Evolutionary conservation across 2,329 filamentous ascomycete genomes (phyloP).

Genomic region (Achaetomium macrosporum): DNA sequence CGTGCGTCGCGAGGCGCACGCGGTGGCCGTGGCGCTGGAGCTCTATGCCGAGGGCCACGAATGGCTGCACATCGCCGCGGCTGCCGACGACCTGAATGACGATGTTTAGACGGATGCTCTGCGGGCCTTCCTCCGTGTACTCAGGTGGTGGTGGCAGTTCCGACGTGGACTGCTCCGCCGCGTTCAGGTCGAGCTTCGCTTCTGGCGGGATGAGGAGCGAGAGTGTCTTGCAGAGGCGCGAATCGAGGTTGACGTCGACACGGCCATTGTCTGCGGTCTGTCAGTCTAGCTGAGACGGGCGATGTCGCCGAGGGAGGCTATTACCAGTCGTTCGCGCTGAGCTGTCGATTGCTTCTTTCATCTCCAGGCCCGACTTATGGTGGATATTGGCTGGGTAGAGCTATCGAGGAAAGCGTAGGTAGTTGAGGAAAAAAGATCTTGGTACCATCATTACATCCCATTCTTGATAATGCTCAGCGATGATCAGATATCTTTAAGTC

Average conservation of each 20-base stretch:
- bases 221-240: background rate
- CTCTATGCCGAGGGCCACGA: slow-evolving; percentile 61
- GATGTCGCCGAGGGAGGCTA: no score
- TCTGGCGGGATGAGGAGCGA: background rate
- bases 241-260: background rate
- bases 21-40: slow-evolving; percentile 62
- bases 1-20: slow-evolving; percentile 66
- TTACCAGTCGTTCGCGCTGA: background rate
- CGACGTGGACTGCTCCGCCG: no score
- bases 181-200: no score
- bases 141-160: background rate
- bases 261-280: background rate
- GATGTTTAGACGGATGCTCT: slow-evolving; percentile 49
- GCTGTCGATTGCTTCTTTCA: background rate
- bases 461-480: no score
- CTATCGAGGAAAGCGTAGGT: background rate
- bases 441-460: background rate
- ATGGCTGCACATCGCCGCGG: slow-evolving; percentile 69
- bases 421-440: background rate
- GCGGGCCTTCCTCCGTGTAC: background rate
- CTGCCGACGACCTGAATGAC: slow-evolving; percentile 71
- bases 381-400: background rate
- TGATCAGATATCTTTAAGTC: no score
- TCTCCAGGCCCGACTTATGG: background rate
- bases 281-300: no score